These are phyloP conservation scores for Blastosporella zonata DNA, from an alignment of 1,284 basidiomycete species.

Conservation along the genomic window DNA sequence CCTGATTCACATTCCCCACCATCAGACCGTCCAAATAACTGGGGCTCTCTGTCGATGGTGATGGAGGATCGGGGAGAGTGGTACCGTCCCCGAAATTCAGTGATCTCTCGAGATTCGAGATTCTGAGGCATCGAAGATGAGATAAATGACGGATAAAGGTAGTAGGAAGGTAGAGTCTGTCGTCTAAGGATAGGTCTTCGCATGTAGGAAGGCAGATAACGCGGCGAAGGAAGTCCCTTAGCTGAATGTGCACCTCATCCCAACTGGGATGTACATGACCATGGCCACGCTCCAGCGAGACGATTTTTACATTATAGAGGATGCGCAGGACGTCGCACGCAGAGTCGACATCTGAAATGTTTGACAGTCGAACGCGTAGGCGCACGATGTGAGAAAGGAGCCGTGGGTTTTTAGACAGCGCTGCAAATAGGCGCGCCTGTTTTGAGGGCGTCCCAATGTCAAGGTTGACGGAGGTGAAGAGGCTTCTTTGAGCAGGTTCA, in stretches of 20 bases:
- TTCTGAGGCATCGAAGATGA: constrained; percentile 1
- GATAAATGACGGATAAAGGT: neutral
- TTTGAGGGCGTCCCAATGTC: neutral
- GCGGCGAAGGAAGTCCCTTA: neutral
- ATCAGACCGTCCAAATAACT: neutral
- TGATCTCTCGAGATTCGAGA: neutral
- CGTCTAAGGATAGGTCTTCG: neutral
- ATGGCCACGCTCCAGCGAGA: neutral
- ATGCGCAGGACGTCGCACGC: neutral
- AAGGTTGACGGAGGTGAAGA: constrained; percentile 1
- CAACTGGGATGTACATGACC: neutral
- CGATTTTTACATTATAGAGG: constrained; percentile 1
- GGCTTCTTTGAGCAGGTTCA: neutral
- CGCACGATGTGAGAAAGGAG: neutral
- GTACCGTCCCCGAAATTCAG: neutral
- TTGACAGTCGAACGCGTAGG: neutral
- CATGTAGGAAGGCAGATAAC: constrained; percentile 5
- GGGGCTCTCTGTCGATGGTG: neutral
- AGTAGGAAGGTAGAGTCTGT: neutral
- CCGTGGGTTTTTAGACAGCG: neutral
- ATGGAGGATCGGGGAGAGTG: neutral
- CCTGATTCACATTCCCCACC: neutral
- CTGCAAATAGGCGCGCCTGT: neutral
- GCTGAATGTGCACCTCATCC: neutral
- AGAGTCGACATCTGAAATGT: neutral